These are phyloP conservation scores for Cladosporium austrohemisphaericum DNA, from an alignment of 2,329 filamentous ascomycete genomes.

Conservation along the genomic window DNA sequence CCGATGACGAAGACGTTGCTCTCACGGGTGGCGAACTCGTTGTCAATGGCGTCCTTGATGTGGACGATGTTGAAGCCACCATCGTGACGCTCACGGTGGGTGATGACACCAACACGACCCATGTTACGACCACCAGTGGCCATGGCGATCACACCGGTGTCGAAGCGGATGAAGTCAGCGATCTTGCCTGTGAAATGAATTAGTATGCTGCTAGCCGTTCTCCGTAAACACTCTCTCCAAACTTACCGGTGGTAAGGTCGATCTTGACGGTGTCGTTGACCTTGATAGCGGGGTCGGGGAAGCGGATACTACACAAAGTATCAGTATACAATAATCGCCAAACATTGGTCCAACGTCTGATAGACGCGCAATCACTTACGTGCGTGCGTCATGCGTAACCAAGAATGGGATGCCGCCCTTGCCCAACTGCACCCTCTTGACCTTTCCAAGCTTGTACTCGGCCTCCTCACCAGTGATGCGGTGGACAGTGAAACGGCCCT, in stretches of 20 bases:
- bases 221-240: not conserved
- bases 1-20: slow-evolving; percentile 99
- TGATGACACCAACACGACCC: slow-evolving; percentile 99
- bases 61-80: slow-evolving; percentile 98
- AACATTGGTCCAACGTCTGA: slow-evolving; percentile 99
- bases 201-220: not conserved
- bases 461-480: slow-evolving; percentile 98
- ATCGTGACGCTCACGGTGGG: slow-evolving; percentile 99
- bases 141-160: slow-evolving; percentile 97
- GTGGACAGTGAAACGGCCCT: slow-evolving; percentile 99
- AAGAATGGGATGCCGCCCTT: slow-evolving; percentile 99
- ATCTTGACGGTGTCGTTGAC: slow-evolving; percentile 99
- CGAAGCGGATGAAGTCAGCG: slow-evolving; percentile 96
- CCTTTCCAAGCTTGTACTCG: slow-evolving; percentile 99
- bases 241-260: slow-evolving; percentile 76
- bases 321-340: slow-evolving; percentile 54
- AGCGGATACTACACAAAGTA: slow-evolving; percentile 74
- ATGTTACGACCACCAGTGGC: slow-evolving; percentile 99
- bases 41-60: slow-evolving; percentile 99
- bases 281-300: slow-evolving; percentile 97
- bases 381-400: slow-evolving; percentile 99
- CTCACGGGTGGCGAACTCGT: slow-evolving; percentile 99
- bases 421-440: slow-evolving; percentile 99
- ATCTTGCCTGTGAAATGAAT: slow-evolving; percentile 61
- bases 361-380: slow-evolving; percentile 97